These are phyloP conservation scores for Irpex rosettiformis DNA, from an alignment of 1,284 basidiomycete species.

Conservation along the genomic window DNA sequence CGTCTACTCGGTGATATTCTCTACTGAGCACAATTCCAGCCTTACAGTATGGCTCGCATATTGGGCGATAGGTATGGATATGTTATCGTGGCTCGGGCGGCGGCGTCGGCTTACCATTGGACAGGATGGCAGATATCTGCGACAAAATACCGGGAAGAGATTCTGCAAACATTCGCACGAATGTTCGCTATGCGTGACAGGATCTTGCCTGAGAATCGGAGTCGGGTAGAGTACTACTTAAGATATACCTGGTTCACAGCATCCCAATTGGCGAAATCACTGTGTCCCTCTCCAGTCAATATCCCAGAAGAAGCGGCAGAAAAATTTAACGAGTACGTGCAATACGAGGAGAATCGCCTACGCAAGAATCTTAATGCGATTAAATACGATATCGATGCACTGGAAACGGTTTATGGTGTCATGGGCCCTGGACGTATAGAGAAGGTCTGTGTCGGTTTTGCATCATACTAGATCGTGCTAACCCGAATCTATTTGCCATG, in stretches of 20 bases:
- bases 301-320: constrained; percentile 2
- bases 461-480: not conserved
- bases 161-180: constrained; percentile 18
- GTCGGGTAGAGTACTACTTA: constrained; percentile 20
- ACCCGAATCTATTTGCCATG: not conserved
- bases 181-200: constrained; percentile 19
- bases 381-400: constrained; percentile 24
- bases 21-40: constrained; percentile 20
- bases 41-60: constrained; percentile 43
- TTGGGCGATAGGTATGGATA: constrained; percentile 11
- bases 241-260: constrained; percentile 7
- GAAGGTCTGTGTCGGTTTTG: constrained; percentile 13
- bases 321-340: constrained; percentile 13
- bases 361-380: constrained; percentile 23
- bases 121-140: constrained; percentile 20
- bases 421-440: constrained; percentile 22
- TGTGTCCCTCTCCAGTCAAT: not conserved
- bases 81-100: not conserved
- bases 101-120: not conserved
- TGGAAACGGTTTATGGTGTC: constrained; percentile 22
- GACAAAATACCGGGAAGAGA: constrained; percentile 21
- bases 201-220: constrained; percentile 20
- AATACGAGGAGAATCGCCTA: constrained; percentile 18
- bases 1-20: constrained; percentile 1
- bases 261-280: constrained; percentile 7